These are phyloP conservation scores for Talaromyces sp. DNA, from an alignment of 2,329 filamentous ascomycete genomes.

Conservation along the genomic window DNA sequence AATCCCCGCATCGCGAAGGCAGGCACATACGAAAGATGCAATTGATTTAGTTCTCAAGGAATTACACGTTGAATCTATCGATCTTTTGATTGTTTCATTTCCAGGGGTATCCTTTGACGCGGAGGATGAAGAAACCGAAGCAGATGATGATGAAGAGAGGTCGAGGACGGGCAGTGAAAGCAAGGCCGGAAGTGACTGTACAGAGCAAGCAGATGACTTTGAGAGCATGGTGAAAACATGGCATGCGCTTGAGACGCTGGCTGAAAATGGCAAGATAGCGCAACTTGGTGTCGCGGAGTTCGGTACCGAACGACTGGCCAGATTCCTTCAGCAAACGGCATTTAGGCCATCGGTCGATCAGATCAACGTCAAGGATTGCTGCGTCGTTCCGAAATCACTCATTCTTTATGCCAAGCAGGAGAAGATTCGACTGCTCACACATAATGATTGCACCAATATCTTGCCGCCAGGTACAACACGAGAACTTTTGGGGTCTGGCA, in stretches of 20 bases:
- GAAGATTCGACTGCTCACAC: slow-evolving; percentile 81
- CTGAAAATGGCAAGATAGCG: slow-evolving; percentile 64
- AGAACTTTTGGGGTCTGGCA: slow-evolving; percentile 70
- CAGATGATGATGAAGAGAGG: slow-evolving; percentile 14
- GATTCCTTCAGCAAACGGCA: slow-evolving; percentile 65
- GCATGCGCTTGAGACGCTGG: slow-evolving; percentile 64
- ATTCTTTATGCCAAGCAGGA: slow-evolving; percentile 77
- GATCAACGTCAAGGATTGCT: slow-evolving; percentile 94
- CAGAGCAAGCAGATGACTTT: slow-evolving; percentile 47
- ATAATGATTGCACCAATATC: slow-evolving; percentile 90
- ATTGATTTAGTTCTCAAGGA: slow-evolving; percentile 75
- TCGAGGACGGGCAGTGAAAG: slow-evolving; percentile 62
- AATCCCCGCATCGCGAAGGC: slow-evolving; percentile 59
- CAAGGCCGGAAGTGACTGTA: slow-evolving; percentile 42
- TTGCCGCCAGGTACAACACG: slow-evolving; percentile 78
- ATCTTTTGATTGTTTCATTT: slow-evolving; percentile 88
- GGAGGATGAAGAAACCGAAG: slow-evolving; percentile 72
- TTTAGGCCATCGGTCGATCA: slow-evolving; percentile 82
- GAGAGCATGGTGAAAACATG: slow-evolving; percentile 64
- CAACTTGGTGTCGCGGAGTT: slow-evolving; percentile 87
- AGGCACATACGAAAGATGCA: slow-evolving; percentile 69
- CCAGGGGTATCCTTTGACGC: slow-evolving; percentile 91
- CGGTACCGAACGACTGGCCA: slow-evolving; percentile 73
- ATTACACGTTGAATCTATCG: slow-evolving; percentile 67
- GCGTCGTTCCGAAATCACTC: slow-evolving; percentile 85